Evolutionary conservation across 1,284 basidiomycete genomes (phyloP).

Genomic region (Gomphus bonarii): DNA sequence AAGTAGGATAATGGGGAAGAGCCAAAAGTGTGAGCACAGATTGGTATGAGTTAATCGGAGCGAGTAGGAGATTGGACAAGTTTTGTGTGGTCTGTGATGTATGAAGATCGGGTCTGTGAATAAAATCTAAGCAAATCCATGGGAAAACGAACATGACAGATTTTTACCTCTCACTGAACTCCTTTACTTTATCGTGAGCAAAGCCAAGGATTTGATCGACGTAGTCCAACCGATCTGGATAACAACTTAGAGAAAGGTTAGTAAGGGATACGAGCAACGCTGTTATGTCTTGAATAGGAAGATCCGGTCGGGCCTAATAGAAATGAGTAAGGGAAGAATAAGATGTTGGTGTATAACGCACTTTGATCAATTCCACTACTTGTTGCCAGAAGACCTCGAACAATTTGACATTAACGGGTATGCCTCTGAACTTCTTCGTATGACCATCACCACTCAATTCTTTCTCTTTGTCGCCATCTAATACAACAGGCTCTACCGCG

Average conservation of each 20-base stretch:
- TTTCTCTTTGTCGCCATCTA: slow-evolving; percentile 39
- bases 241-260: slow-evolving; percentile 89
- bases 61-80: slow-evolving; percentile 79
- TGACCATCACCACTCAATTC: slow-evolving; percentile 35
- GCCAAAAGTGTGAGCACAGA: slow-evolving; percentile 90
- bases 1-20: slow-evolving; percentile 76
- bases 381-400: slow-evolving; percentile 99
- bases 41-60: slow-evolving; percentile 90
- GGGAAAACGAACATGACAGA: not conserved
- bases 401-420: slow-evolving; percentile 84
- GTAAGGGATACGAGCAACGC: slow-evolving; percentile 88
- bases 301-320: slow-evolving; percentile 78
- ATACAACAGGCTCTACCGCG: slow-evolving; percentile 14
- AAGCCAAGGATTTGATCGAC: slow-evolving; percentile 90
- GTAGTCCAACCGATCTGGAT: slow-evolving; percentile 90
- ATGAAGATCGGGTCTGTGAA: slow-evolving; percentile 71
- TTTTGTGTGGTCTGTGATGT: slow-evolving; percentile 78
- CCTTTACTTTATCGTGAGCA: slow-evolving; percentile 75
- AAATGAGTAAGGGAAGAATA: not conserved
- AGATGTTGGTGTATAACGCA: slow-evolving; percentile 20
- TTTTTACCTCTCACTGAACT: slow-evolving; percentile 66
- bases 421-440: slow-evolving; percentile 74
- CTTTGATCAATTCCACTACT: slow-evolving; percentile 94
- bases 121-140: not conserved
- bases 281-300: slow-evolving; percentile 92